Conservation (phyloP, 208 protist species). For the Porcisia hertigi region DNA sequence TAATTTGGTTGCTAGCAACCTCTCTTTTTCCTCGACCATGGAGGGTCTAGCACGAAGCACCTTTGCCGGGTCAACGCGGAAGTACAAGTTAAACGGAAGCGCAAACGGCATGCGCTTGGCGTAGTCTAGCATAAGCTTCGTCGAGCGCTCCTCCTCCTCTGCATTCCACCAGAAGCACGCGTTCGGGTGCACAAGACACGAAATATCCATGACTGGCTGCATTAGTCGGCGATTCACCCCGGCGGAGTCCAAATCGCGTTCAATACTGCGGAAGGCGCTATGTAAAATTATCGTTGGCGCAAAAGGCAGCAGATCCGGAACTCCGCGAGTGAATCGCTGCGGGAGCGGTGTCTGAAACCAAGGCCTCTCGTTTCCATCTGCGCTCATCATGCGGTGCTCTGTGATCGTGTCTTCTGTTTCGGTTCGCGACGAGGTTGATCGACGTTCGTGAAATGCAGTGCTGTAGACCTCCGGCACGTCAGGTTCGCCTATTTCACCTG, state of each 20-base stretch:
- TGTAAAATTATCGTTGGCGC: constrained; percentile 78
- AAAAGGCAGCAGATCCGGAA: constrained; percentile 71
- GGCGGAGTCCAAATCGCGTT: constrained; percentile 33
- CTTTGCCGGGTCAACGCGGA: constrained; percentile 73
- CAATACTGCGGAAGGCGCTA: constrained; percentile 55
- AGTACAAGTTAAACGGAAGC: constrained; percentile 86
- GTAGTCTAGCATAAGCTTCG: constrained; percentile 80
- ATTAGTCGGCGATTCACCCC: constrained; percentile 60
- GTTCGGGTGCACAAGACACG: constrained; percentile 73
- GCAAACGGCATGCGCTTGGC: constrained; percentile 84
- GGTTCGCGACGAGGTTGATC: not conserved
- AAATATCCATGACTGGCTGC: constrained; percentile 84
- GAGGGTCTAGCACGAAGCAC: constrained; percentile 42
- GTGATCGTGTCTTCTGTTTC: constrained; percentile 7
- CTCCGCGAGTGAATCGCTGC: constrained; percentile 63
- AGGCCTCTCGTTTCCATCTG: constrained; percentile 52
- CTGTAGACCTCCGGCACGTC: constrained; percentile 66
- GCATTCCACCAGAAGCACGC: constrained; percentile 86
- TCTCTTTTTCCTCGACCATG: constrained; percentile 35
- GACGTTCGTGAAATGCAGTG: constrained; percentile 61
- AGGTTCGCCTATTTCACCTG: constrained; percentile 73
- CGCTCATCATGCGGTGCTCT: constrained; percentile 69
- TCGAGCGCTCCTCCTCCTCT: constrained; percentile 71
- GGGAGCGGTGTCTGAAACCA: constrained; percentile 79
- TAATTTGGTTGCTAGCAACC: constrained; percentile 40